Evolutionary conservation across 306 rosid species (phyloP).

Genomic region (Sindora glabra): DNA sequence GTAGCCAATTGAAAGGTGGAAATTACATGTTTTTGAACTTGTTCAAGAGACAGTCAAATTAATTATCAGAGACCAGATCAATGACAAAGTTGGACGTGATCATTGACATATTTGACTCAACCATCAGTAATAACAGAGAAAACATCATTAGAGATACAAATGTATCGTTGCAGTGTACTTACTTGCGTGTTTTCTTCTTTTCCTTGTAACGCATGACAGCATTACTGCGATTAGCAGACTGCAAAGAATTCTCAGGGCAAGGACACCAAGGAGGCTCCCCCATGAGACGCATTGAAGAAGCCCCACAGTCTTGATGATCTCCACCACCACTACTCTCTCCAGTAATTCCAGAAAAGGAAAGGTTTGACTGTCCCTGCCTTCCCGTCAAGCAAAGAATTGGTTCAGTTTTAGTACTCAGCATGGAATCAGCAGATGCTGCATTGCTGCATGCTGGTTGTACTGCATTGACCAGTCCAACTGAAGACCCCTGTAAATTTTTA

Average conservation of each 20-base stretch:
- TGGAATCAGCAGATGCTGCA: constrained; percentile 78
- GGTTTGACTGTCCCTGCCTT: constrained; percentile 56
- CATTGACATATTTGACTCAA: not conserved
- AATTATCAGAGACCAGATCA: constrained; percentile 10
- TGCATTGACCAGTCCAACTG: constrained; percentile 36
- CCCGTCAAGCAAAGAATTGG: constrained; percentile 43
- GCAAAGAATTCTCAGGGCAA: constrained; percentile 54
- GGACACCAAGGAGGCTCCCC: constrained; percentile 97
- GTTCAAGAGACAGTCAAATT: not conserved
- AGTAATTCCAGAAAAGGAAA: constrained; percentile 65
- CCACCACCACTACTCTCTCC: constrained; percentile 62
- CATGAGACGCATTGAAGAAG: constrained; percentile 69
- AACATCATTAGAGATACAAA: no score
- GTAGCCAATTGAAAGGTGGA: not conserved
- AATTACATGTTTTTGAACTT: not conserved
- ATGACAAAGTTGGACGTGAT: not conserved
- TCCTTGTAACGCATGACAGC: constrained; percentile 97
- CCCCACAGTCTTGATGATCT: constrained; percentile 85
- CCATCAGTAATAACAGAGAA: no score
- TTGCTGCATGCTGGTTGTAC: constrained; percentile 65
- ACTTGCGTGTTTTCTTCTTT: constrained; percentile 88
- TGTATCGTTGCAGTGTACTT: constrained; percentile 40
- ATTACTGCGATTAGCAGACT: constrained; percentile 68
- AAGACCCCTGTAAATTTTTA: constrained; percentile 41
- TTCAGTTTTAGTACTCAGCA: constrained; percentile 71